A percentile compares a stretch with the other conserved stretches of the same genome.
Conservation (phyloP, 768 basidiomycete species). For the Punctularia strigosozonata region DNA sequence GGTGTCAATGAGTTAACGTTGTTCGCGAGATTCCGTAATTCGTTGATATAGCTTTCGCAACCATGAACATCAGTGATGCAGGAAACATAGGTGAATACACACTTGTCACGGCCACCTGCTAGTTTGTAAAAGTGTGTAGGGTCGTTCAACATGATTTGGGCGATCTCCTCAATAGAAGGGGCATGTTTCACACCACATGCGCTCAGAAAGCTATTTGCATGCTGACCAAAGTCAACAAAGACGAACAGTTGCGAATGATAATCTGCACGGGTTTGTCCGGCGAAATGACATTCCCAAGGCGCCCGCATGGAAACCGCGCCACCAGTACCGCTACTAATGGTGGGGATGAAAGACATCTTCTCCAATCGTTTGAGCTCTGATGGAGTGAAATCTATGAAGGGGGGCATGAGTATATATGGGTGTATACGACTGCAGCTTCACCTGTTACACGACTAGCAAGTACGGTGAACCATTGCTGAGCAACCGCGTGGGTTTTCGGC, state of each 20-base stretch:
- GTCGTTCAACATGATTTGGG: slow-evolving; percentile 53
- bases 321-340: slow-evolving; percentile 21
- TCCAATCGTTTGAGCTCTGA: slow-evolving; percentile 47
- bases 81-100: slow-evolving; percentile 12
- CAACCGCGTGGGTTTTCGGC: slow-evolving; percentile 40
- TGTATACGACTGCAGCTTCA: slow-evolving; percentile 23
- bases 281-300: slow-evolving; percentile 64
- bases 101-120: slow-evolving; percentile 62
- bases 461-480: slow-evolving; percentile 54
- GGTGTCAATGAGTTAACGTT: slow-evolving; percentile 44
- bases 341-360: slow-evolving; percentile 55
- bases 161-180: slow-evolving; percentile 78
- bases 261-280: slow-evolving; percentile 33
- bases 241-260: slow-evolving; percentile 76
- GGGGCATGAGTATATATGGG: background rate
- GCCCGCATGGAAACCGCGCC: slow-evolving; percentile 30
- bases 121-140: slow-evolving; percentile 62
- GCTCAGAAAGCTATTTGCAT: slow-evolving; percentile 74
- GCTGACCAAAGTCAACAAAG: slow-evolving; percentile 79
- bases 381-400: slow-evolving; percentile 40
- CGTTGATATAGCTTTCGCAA: slow-evolving; percentile 56
- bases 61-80: background rate
- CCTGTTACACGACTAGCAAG: slow-evolving; percentile 53
- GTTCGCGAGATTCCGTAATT: slow-evolving; percentile 79
- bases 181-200: slow-evolving; percentile 83